A percentile compares a stretch with the other conserved stretches of the same genome.
These are phyloP conservation scores for Wickerhamiella sorbophila DNA, from an alignment of 805 yeast species.

Conservation along the genomic window DNA sequence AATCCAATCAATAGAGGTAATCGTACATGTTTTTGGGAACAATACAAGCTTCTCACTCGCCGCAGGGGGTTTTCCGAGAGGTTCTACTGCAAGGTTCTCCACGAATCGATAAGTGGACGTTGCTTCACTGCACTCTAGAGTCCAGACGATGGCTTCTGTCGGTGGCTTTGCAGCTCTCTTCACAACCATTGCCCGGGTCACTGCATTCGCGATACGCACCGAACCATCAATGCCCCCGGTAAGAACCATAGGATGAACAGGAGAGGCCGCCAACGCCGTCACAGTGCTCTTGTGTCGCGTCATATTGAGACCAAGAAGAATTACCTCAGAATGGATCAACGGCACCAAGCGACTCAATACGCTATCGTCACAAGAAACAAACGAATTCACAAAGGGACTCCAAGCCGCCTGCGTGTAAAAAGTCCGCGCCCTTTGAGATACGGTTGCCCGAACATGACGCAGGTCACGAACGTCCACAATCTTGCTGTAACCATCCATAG, in stretches of 20 bases:
- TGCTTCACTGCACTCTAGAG: slow-evolving; percentile 28
- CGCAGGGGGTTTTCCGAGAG: slow-evolving; percentile 17
- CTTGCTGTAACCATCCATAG: slow-evolving; percentile 32
- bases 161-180: slow-evolving; percentile 17
- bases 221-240: slow-evolving; percentile 40
- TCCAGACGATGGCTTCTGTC: slow-evolving; percentile 20
- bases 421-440: slow-evolving; percentile 19
- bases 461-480: slow-evolving; percentile 25
- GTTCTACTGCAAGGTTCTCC: slow-evolving; percentile 28
- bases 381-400: slow-evolving; percentile 20
- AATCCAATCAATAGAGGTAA: slow-evolving; percentile 46
- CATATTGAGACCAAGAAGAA: slow-evolving; percentile 23
- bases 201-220: slow-evolving; percentile 29
- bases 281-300: slow-evolving; percentile 31
- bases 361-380: slow-evolving; percentile 31
- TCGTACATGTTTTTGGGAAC: slow-evolving; percentile 35
- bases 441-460: slow-evolving; percentile 10
- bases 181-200: slow-evolving; percentile 21
- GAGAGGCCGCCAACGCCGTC: slow-evolving; percentile 29
- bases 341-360: slow-evolving; percentile 27
- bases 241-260: slow-evolving; percentile 33
- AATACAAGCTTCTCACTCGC: slow-evolving; percentile 19
- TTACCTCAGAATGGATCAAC: slow-evolving; percentile 23
- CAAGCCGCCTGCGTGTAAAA: slow-evolving; percentile 22
- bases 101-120: slow-evolving; percentile 30